These are phyloP conservation scores for Wickerhamiella sorbophila DNA, from an alignment of 805 yeast species.

Conservation along the genomic window DNA sequence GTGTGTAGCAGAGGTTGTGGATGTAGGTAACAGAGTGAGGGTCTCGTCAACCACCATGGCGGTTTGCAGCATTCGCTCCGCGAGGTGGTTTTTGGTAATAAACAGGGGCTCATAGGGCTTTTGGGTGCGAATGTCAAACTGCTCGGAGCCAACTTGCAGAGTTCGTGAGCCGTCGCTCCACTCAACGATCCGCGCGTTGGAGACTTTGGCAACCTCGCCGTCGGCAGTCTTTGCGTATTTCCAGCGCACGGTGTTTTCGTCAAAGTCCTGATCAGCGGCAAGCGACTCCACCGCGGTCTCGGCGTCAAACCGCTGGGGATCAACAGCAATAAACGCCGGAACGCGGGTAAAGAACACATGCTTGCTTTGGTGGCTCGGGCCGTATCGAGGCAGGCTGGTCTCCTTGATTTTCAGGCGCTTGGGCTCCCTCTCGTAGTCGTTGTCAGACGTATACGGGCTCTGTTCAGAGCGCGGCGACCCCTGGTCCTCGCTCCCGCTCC, in stretches of 20 bases:
- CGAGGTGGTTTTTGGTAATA: conserved; percentile 55
- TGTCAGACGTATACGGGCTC: conserved; percentile 5
- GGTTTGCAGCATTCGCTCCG: conserved; percentile 55
- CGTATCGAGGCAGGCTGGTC: conserved; percentile 12
- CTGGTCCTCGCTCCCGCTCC: conserved; percentile 3
- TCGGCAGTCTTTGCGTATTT: conserved; percentile 51
- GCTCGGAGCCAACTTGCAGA: conserved; percentile 72
- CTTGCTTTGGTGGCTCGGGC: conserved; percentile 15
- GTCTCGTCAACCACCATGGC: conserved; percentile 50
- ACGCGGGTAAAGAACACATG: conserved; percentile 30
- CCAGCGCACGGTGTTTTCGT: conserved; percentile 88
- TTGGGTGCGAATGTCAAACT: conserved; percentile 55
- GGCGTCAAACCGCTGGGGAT: conserved; percentile 70
- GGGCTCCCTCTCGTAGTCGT: conserved; percentile 5
- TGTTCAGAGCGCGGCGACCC: conserved; percentile 1
- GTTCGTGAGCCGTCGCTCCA: conserved; percentile 93
- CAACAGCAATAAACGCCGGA: conserved; percentile 72
- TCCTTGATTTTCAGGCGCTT: conserved; percentile 4
- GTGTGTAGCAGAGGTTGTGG: conserved; percentile 78
- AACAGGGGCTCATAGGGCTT: conserved; percentile 57
- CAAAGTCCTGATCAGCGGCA: conserved; percentile 34
- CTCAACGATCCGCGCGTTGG: conserved; percentile 77
- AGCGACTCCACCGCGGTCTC: conserved; percentile 24
- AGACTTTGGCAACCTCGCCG: conserved; percentile 59
- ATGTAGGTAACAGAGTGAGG: conserved; percentile 73